phyloP scores from a whole-genome alignment of 192 early-diverging fungal species.

The Coemansia sp. region DNA sequence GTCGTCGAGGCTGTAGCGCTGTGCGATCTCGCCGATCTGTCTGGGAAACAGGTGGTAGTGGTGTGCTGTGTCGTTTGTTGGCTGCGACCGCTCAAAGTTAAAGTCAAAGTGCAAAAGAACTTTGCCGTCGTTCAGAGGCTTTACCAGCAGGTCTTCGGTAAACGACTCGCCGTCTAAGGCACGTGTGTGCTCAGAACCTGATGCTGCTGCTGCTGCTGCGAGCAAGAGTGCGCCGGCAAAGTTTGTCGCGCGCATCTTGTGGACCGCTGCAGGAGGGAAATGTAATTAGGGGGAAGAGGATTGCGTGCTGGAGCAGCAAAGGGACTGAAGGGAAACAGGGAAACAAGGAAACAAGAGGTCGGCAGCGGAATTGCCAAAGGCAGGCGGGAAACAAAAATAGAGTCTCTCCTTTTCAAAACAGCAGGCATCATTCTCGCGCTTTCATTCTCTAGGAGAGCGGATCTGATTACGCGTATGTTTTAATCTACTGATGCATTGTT shows the following conservation, averaged over 20 bases:
- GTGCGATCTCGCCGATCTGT: conserved; percentile 77
- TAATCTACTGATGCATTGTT: too few species aligned
- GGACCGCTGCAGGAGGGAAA: neutral
- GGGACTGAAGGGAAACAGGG: too few species aligned
- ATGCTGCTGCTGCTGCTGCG: neutral
- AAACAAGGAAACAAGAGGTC: too few species aligned
- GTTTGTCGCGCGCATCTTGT: neutral
- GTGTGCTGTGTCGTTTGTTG: conserved; percentile 34
- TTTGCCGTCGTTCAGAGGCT: conserved; percentile 72
- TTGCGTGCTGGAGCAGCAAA: too few species aligned
- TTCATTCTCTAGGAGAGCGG: too few species aligned
- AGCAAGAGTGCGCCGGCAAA: neutral
- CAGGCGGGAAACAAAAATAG: too few species aligned
- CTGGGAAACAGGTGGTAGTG: conserved; percentile 84
- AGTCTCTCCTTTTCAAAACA: too few species aligned
- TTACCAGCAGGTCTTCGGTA: conserved; percentile 65
- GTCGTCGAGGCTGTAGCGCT: conserved; percentile 69
- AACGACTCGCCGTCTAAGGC: conserved; percentile 48
- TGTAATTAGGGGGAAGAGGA: neutral
- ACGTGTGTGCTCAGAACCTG: neutral
- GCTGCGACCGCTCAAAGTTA: conserved; percentile 38
- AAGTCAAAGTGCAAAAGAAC: conserved; percentile 83
- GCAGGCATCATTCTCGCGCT: too few species aligned
- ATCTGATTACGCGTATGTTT: too few species aligned
- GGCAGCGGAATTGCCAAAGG: too few species aligned